These are phyloP conservation scores for Zalerion maritima DNA, from an alignment of 495 filamentous ascomycete genomes.

Conservation along the genomic window DNA sequence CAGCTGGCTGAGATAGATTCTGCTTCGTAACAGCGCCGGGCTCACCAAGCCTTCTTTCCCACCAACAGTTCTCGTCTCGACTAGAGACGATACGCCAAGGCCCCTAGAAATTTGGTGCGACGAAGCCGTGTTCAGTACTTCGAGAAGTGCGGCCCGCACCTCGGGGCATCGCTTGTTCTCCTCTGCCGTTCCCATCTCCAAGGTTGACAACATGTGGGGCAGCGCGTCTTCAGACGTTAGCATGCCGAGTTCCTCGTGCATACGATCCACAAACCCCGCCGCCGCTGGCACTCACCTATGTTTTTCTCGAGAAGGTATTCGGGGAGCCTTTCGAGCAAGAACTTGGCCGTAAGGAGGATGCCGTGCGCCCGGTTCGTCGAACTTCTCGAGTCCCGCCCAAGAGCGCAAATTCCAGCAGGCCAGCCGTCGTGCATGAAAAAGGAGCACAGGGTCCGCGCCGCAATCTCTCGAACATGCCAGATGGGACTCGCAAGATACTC, in stretches of 20 bases:
- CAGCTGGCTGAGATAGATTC: too few species aligned
- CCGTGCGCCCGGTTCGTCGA: constrained; percentile 49
- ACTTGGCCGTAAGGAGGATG: constrained; percentile 40
- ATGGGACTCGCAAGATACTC: constrained; percentile 53
- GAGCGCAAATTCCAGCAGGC: constrained; percentile 27
- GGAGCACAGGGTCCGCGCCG: constrained; percentile 64
- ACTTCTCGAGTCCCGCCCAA: constrained; percentile 9
- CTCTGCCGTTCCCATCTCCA: too few species aligned
- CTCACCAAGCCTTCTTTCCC: too few species aligned
- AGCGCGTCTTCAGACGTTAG: too few species aligned
- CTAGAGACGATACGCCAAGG: neutral
- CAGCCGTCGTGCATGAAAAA: constrained; percentile 42
- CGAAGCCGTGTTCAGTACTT: constrained; percentile 27
- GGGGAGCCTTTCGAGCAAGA: constrained; percentile 32
- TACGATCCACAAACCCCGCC: too few species aligned
- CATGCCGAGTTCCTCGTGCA: too few species aligned
- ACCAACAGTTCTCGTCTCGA: too few species aligned
- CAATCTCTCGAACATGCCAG: constrained; percentile 86
- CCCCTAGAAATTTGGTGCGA: too few species aligned
- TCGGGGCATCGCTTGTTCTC: constrained; percentile 25
- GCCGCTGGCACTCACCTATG: constrained; percentile 17
- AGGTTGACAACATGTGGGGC: too few species aligned
- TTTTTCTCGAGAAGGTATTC: constrained; percentile 21
- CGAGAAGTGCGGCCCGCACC: constrained; percentile 24
- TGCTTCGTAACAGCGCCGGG: too few species aligned